Percentiles rank a stretch among this genome's conserved stretches.
phyloP scores from a whole-genome alignment of 1,284 basidiomycete species.

The Sphaerobolus stellatus region DNA sequence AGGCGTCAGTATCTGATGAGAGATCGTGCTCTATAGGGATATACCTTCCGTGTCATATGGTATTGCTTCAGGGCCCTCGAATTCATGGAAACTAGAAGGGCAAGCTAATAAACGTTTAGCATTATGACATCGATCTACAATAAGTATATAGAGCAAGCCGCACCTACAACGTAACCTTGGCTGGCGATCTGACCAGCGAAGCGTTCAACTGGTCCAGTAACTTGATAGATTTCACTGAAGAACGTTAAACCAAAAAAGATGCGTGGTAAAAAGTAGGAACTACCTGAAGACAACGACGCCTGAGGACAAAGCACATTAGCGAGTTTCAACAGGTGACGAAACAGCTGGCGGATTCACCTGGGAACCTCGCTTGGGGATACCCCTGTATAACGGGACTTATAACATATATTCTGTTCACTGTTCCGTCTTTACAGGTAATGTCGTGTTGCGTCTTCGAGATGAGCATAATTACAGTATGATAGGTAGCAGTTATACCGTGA shows the following conservation, averaged over 20 bases:
- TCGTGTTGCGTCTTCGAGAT: slow-evolving; percentile 79
- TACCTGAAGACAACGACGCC: slow-evolving; percentile 81
- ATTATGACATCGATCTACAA: neutral
- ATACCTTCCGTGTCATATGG: slow-evolving; percentile 82
- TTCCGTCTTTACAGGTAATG: slow-evolving; percentile 63
- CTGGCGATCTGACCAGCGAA: slow-evolving; percentile 92
- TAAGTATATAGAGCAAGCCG: too few relatives aligned
- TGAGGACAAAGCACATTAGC: slow-evolving; percentile 26
- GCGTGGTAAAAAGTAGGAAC: too few relatives aligned
- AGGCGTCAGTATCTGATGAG: neutral
- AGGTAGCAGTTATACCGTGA: too few relatives aligned
- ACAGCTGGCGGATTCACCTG: slow-evolving; percentile 42
- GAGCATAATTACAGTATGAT: slow-evolving; percentile 54
- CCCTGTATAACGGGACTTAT: slow-evolving; percentile 67
- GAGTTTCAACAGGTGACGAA: slow-evolving; percentile 13
- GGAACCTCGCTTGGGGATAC: slow-evolving; percentile 82
- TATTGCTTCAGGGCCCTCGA: slow-evolving; percentile 82
- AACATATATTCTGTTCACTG: slow-evolving; percentile 75
- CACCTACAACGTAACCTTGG: slow-evolving; percentile 79
- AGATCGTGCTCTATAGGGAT: neutral
- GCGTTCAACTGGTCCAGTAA: slow-evolving; percentile 83
- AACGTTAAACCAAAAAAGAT: too few relatives aligned
- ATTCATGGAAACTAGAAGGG: slow-evolving; percentile 87
- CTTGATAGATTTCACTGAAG: slow-evolving; percentile 79
- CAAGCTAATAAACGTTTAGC: slow-evolving; percentile 48